These are phyloP conservation scores for Elasticomyces elasticus DNA, from an alignment of 495 filamentous ascomycete genomes.

Conservation along the genomic window DNA sequence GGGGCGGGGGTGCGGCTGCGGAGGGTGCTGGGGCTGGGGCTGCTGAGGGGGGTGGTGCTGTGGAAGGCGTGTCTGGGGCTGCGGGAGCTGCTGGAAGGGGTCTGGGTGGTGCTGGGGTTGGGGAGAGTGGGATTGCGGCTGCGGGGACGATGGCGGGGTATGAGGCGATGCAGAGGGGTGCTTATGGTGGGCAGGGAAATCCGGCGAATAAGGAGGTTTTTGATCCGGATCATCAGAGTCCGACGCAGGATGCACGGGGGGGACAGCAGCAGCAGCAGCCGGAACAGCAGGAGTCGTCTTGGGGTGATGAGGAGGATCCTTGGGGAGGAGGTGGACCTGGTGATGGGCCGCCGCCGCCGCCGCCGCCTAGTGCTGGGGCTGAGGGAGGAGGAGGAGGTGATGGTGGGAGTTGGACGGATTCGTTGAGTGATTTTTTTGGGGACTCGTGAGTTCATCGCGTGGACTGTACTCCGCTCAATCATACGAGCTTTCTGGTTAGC, in stretches of 20 bases:
- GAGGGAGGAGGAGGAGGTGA: slow-evolving; percentile 25
- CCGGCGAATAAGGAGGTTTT: slow-evolving; percentile 18
- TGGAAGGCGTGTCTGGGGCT: slow-evolving; percentile 15
- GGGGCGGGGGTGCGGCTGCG: slow-evolving; percentile 39
- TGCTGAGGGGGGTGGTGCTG: slow-evolving; percentile 23
- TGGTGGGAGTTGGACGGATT: slow-evolving; percentile 25
- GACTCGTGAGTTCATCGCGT: neutral
- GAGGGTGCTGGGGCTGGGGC: slow-evolving; percentile 30
- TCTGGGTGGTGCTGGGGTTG: slow-evolving; percentile 31
- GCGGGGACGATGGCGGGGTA: slow-evolving; percentile 54
- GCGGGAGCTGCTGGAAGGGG: slow-evolving; percentile 37
- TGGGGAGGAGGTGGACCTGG: slow-evolving; percentile 33
- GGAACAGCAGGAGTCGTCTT: neutral
- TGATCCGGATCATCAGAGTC: slow-evolving; percentile 11
- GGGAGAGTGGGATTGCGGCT: slow-evolving; percentile 41
- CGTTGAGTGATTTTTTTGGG: slow-evolving; percentile 24
- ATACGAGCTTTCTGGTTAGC: neutral
- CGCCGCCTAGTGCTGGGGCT: slow-evolving; percentile 29
- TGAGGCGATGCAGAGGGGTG: slow-evolving; percentile 52
- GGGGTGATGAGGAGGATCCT: slow-evolving; percentile 36
- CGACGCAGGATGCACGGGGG: slow-evolving; percentile 15
- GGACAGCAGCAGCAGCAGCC: slow-evolving; percentile 5
- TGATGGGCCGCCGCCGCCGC: slow-evolving; percentile 11
- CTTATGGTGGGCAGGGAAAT: slow-evolving; percentile 6
- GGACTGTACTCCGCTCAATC: neutral